These are phyloP conservation scores for Phytopythium ostracodes DNA, from an alignment of 352 stramenopile genomes.

Conservation along the genomic window DNA sequence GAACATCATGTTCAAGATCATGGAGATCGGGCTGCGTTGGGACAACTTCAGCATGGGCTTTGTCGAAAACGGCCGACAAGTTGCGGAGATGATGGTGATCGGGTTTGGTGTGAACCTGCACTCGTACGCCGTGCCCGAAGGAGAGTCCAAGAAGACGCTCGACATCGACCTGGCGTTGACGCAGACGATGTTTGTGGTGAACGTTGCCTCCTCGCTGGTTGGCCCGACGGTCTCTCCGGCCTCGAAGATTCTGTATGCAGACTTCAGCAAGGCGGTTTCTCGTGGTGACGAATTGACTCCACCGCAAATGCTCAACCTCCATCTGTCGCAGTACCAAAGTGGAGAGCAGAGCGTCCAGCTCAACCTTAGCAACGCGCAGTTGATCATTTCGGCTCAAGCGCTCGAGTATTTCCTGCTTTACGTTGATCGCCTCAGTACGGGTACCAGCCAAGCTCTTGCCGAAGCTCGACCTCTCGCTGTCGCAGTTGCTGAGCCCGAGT, in stretches of 20 bases:
- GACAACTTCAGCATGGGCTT: conserved; percentile 55
- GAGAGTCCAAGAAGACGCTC: conserved; percentile 38
- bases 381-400: conserved; percentile 34
- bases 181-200: conserved; percentile 50
- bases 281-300: conserved; percentile 20
- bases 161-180: conserved; percentile 46
- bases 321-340: conserved; percentile 38
- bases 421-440: conserved; percentile 51
- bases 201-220: conserved; percentile 29
- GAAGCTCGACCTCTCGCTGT: conserved; percentile 30
- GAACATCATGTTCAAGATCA: conserved; percentile 56
- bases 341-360: conserved; percentile 40
- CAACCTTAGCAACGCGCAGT: conserved; percentile 40
- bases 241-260: conserved; percentile 48
- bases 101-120: conserved; percentile 47
- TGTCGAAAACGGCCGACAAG: conserved; percentile 31
- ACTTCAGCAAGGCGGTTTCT: conserved; percentile 36
- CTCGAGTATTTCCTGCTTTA: conserved; percentile 68
- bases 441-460: conserved; percentile 45
- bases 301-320: conserved; percentile 43
- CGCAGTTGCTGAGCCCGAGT: conserved; percentile 22
- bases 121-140: conserved; percentile 34
- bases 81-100: conserved; percentile 46
- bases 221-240: conserved; percentile 28
- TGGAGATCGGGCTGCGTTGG: conserved; percentile 44